phyloP scores from a whole-genome alignment of 2,329 filamentous ascomycete genomes.

The Ophiostoma sp. region DNA sequence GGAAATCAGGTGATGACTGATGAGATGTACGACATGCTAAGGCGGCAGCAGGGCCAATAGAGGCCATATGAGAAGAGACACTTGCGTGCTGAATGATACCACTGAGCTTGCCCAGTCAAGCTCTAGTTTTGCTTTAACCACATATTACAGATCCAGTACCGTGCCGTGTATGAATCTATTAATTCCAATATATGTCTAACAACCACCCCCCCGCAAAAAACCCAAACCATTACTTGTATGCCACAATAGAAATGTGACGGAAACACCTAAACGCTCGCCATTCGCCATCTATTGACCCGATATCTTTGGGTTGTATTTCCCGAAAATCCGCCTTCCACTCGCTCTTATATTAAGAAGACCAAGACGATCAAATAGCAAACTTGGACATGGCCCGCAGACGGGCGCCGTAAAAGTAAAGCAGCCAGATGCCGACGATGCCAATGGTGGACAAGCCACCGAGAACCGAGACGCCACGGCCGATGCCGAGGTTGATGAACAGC shows the following conservation, averaged over 20 bases:
- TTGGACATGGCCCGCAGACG: slow-evolving; percentile 51
- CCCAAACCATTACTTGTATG: not conserved
- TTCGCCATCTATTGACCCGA: not conserved
- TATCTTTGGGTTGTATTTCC: not conserved
- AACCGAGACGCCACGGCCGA: slow-evolving; percentile 52
- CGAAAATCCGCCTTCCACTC: not conserved
- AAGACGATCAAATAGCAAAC: slow-evolving; percentile 41
- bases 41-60: slow-evolving; percentile 17
- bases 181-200: not conserved
- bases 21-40: slow-evolving; percentile 20
- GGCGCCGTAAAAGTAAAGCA: slow-evolving; percentile 54
- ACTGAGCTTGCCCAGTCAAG: not conserved
- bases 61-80: not conserved
- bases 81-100: not conserved
- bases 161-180: too few species aligned
- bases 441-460: slow-evolving; percentile 52
- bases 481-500: slow-evolving; percentile 54
- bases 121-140: not conserved
- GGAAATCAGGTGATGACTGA: slow-evolving; percentile 12
- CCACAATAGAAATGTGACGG: too few species aligned
- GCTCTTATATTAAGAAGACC: not conserved
- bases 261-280: not conserved
- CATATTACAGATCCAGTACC: not conserved
- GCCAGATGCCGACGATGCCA: slow-evolving; percentile 54
- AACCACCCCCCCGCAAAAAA: not conserved